Evolutionary conservation across 2,329 filamentous ascomycete species (phyloP), one percentile per base, ranked within the genome.

Genomic region (Corynespora cassiicola): DNA sequence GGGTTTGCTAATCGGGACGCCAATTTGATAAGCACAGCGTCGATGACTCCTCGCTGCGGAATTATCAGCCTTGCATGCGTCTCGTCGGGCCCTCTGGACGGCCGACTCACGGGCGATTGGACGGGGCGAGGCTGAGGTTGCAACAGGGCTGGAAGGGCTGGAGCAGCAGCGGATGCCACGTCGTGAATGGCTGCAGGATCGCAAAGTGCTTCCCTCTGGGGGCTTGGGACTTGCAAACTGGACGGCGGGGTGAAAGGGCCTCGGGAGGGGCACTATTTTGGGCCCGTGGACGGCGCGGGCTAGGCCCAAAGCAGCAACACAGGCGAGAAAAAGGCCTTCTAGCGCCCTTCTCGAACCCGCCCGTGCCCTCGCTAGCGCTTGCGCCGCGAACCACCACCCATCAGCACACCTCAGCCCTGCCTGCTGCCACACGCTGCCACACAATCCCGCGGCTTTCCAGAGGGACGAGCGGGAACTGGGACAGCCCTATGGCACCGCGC

Each of bases 261-360:
- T n/a, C n/a, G n/a, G n/a, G n/a, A n/a, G 8, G 25, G 12, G 7
- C 7, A 11, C 28, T 31, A 31, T 31, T 31, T 31, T 31, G 28
- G 25, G 10, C 7, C n/a, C 8, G 11, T 23, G 16, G n/a, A n/a
- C n/a, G n/a, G n/a, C n/a, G 6, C 10, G n/a, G 16, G n/a, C 31
- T 41, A 31, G 17, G 11, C 31, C 18, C 6, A 7, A 35, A 36
- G 12, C 6, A 22, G 31, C 3, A n/a, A 6, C 21, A 6, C 20
- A 34, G 11, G 30, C 35, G 35, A 31, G 21, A 5, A 19, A 11
- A 12, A 21, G 33, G 7, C 19, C 16, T 46, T 46, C 42, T 49
- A 49, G 48, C 42, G 45, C 35, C 36, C 42, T 52, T 52, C 49
- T 41, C 29, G 45, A 52, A 47, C 50, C 40, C 36, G 39, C 50